Conservation (phyloP, 495 filamentous ascomycete species). For the Tuber umbilicatum region DNA sequence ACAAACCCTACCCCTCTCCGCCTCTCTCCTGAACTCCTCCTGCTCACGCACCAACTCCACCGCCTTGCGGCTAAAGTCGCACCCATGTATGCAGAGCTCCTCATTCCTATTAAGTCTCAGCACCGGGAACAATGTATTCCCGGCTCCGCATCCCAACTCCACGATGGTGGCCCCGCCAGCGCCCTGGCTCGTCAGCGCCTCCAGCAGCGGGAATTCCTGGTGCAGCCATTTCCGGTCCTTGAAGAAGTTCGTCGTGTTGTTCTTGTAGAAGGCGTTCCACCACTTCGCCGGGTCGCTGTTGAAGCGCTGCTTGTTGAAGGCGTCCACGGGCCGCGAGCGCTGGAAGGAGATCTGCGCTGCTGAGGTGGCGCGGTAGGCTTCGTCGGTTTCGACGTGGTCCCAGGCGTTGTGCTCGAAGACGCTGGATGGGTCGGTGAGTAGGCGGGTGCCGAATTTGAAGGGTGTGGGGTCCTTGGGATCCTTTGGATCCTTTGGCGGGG, state of each 20-base stretch:
- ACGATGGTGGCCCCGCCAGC: slow-evolving; percentile 60
- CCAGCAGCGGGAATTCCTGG: slow-evolving; percentile 85
- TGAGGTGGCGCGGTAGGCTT: slow-evolving; percentile 72
- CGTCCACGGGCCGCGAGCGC: slow-evolving; percentile 70
- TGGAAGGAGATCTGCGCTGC: slow-evolving; percentile 74
- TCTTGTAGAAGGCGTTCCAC: slow-evolving; percentile 70
- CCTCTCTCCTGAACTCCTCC: slow-evolving; percentile 48
- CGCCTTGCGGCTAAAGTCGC: slow-evolving; percentile 86
- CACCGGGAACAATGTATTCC: slow-evolving; percentile 92
- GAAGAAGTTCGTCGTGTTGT: slow-evolving; percentile 95
- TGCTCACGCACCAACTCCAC: slow-evolving; percentile 79
- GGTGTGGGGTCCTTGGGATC: slow-evolving; percentile 79
- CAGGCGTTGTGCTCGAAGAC: slow-evolving; percentile 96
- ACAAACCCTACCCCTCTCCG: slow-evolving; percentile 56
- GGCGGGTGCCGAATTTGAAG: slow-evolving; percentile 90
- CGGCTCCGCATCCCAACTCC: slow-evolving; percentile 90
- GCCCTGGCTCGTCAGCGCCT: slow-evolving; percentile 55
- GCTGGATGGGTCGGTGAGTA: slow-evolving; percentile 71
- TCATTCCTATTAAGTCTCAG: slow-evolving; percentile 72
- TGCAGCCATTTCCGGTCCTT: slow-evolving; percentile 95
- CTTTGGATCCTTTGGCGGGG: slow-evolving; percentile 33
- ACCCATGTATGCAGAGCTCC: slow-evolving; percentile 73
- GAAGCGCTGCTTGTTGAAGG: slow-evolving; percentile 81
- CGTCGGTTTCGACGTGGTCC: slow-evolving; percentile 91
- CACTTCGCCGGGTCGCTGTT: slow-evolving; percentile 83